These are phyloP conservation scores for Ogataea parapolymorpha DNA, from an alignment of 805 yeast genomes.

Conservation along the genomic window DNA sequence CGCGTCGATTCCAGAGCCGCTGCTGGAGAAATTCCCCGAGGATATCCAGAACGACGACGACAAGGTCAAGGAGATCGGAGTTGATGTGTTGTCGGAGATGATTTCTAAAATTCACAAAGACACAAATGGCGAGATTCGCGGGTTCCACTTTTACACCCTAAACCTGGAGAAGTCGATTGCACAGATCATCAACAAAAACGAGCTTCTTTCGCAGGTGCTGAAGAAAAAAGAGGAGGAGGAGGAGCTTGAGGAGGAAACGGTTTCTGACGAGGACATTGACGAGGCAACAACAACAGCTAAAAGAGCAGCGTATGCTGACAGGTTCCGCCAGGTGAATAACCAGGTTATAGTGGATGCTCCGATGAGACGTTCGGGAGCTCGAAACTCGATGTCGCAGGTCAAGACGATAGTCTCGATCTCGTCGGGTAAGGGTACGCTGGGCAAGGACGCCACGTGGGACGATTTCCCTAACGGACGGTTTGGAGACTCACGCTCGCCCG, in stretches of 20 bases:
- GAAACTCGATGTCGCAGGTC: constrained; percentile 36
- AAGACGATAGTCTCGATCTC: constrained; percentile 72
- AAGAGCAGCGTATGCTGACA: constrained; percentile 33
- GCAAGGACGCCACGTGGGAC: constrained; percentile 94
- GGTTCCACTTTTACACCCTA: constrained; percentile 89
- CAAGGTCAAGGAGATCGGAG: constrained; percentile 77
- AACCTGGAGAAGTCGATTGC: constrained; percentile 93
- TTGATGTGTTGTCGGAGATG: constrained; percentile 64
- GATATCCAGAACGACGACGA: constrained; percentile 69
- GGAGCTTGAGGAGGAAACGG: constrained; percentile 31
- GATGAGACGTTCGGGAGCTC: constrained; percentile 10
- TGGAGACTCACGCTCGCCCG: constrained; percentile 94
- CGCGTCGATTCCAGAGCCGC: constrained; percentile 67
- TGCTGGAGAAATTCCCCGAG: constrained; percentile 53
- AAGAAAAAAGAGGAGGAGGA: constrained; percentile 34
- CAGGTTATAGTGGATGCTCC: constrained; percentile 30
- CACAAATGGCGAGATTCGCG: constrained; percentile 60
- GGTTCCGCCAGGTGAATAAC: constrained; percentile 31
- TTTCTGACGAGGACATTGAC: constrained; percentile 32
- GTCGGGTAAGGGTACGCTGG: constrained; percentile 77
- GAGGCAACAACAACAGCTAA: constrained; percentile 31
- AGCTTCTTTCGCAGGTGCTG: constrained; percentile 48
- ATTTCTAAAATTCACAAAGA: constrained; percentile 52
- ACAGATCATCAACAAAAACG: constrained; percentile 65
- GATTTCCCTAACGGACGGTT: constrained; percentile 95